These are phyloP conservation scores for Arxiozyma slooffiae DNA, from an alignment of 1,139 yeast species.

Conservation along the genomic window DNA sequence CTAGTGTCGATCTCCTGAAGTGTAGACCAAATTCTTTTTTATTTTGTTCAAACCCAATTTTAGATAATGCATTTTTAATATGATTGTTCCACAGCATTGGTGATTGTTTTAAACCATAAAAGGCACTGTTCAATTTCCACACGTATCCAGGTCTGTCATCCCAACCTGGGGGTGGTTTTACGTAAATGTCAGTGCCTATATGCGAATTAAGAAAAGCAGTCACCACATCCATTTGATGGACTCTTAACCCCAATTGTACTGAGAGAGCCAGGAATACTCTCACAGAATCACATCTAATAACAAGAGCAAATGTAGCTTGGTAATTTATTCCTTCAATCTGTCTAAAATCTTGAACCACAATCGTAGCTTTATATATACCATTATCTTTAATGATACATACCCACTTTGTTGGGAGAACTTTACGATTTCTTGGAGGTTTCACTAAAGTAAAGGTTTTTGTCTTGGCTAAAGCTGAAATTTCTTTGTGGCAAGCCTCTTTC, in stretches of 20 bases:
- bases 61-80: no score
- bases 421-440: background rate
- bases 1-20: background rate
- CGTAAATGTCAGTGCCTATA: conserved; percentile 34
- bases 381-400: conserved; percentile 13
- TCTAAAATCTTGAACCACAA: conserved; percentile 18
- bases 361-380: conserved; percentile 15
- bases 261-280: conserved; percentile 14
- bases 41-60: no score
- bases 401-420: conserved; percentile 8
- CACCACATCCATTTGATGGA: conserved; percentile 22
- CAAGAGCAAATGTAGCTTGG: conserved; percentile 22
- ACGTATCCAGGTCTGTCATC: conserved; percentile 4
- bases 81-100: no score
- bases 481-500: conserved; percentile 1
- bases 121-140: conserved; percentile 34
- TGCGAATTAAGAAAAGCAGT: conserved; percentile 16
- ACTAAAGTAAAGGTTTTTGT: background rate
- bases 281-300: conserved; percentile 16
- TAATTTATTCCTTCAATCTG: conserved; percentile 20
- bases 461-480: background rate
- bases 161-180: conserved; percentile 7
- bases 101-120: conserved; percentile 35
- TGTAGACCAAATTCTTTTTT: background rate
- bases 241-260: conserved; percentile 2